Evolutionary conservation across 2,329 filamentous ascomycete genomes (phyloP), one percentile per base, ranked within the genome.

Genomic region (Biscogniauxia sp.): DNA sequence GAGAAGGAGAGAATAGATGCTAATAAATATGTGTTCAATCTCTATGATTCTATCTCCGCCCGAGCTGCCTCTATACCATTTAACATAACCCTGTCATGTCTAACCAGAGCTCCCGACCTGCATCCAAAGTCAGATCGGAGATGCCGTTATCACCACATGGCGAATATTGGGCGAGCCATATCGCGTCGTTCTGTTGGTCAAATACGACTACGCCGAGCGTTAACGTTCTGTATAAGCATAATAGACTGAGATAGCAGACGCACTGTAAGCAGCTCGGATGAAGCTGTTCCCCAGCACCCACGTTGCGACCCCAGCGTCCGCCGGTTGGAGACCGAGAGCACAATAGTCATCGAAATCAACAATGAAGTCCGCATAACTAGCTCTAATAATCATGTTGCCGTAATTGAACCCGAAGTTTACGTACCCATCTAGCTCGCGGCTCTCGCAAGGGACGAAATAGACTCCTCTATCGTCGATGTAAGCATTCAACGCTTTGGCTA

Each of bases 381-480:
- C 79, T 32, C 75, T 75, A 61, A 83, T 80, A 5, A 74, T 69
- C 63, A 75, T 69, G 15, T 77, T 68, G 1, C 71, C 80, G 13
- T 66, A 59, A 58, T 78, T 79, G 64, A 82, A 82, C 17, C 76
- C 74, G 59, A 80, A 82, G 60, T 78, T 76, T 41, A 82, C 68
- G 3, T 74, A 76, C n/a, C 79, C 78, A 54, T 72, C 69, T 13
- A 74, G 69, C 51, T 75, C 65, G n/a, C 75, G 70, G 66, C 72
- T 73, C 50, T 71, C 67, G 58, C 80, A 81, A n/a, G 75, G 69
- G n/a, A 76, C 74, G 17, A 63, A 65, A 53, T 66, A 70, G 13
- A 71, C 66, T 2, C 68, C 69, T 15, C 59, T 54, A 5, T 67
- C 65, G 45, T 76, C 74, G 28, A 70, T 61, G 45, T 68, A 70